Percentiles rank a stretch among this genome's conserved stretches.
Conservation (phyloP, 2,329 filamentous ascomycete species). For the Sarocladium oryzae region DNA sequence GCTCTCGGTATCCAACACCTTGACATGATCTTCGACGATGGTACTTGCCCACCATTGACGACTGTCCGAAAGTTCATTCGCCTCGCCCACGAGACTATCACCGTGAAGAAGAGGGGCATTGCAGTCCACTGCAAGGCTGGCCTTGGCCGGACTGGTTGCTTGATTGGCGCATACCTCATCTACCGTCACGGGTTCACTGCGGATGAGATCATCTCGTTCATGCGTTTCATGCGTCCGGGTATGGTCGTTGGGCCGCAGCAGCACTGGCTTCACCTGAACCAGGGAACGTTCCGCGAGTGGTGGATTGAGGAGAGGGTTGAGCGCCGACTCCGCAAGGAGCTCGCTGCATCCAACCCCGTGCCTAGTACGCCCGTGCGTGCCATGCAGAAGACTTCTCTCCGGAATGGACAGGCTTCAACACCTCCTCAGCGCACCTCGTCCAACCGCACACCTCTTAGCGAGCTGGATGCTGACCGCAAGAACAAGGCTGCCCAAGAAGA, state of each 20-base stretch:
- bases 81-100: conserved; percentile 90
- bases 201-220: conserved; percentile 94
- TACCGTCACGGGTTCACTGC: conserved; percentile 96
- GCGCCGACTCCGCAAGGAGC: conserved; percentile 55
- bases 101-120: conserved; percentile 82
- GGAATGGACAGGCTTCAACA: conserved; percentile 68
- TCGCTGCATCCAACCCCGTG: conserved; percentile 39
- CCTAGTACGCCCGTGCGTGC: conserved; percentile 57
- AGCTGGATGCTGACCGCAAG: conserved; percentile 76
- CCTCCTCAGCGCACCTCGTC: conserved; percentile 74
- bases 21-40: conserved; percentile 99
- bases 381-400: conserved; percentile 52
- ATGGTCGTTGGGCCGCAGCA: conserved; percentile 99
- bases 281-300: conserved; percentile 97
- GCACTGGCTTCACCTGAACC: conserved; percentile 97
- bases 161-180: conserved; percentile 96
- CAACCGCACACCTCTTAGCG: conserved; percentile 79
- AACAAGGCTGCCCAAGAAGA: conserved; percentile 71
- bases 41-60: conserved; percentile 82
- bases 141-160: conserved; percentile 86
- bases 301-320: conserved; percentile 87
- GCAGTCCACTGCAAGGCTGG: conserved; percentile 99
- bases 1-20: conserved; percentile 90
- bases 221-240: conserved; percentile 97
- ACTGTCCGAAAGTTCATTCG: conserved; percentile 95